Evolutionary conservation across 2,329 filamentous ascomycete species (phyloP), one percentile per base, ranked within the genome.

Genomic region (Colletotrichum tamarilloi): DNA sequence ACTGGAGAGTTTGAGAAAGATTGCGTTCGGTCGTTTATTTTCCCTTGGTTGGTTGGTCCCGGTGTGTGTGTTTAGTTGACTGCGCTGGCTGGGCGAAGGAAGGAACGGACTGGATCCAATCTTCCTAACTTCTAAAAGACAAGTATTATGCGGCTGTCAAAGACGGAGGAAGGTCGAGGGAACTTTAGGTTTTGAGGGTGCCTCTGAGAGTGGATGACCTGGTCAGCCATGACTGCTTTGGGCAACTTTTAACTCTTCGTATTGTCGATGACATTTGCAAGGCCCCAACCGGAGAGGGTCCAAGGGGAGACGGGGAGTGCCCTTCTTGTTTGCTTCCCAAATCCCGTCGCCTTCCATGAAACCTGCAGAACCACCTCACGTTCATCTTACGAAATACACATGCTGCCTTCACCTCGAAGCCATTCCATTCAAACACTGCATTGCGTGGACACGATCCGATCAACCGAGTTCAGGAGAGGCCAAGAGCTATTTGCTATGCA

Each of bases 161-260:
- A 68, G 64, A 49, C 38, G 24, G 58, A 42, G 38, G 35, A 16
- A 58, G 32, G 46, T 68, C 26, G 58, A 68, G 55, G 53, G 42
- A 64, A 53, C 55, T 60, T 73, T 53, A 73, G 56, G 55, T 66
- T 73, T 70, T 19, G 52, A 60, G 59, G 28, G 28, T 59, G 46
- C 46, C 38, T 42, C 46, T 60, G 46, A 60, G 59, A 62, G 67
- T 70, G 56, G 32, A 55, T 58, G 58, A 28, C 38, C 35, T 26
- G 32, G 55, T 60, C 46, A 69, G 56, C 60, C 46, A 56, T 70
- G 32, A 49, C 66, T 70, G 55, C 49, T 72, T 68, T 64, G 65
- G 38, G 30, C 59, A 72, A 68, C 14, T 59, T 35, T 38, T 19
- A 38, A 12, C 26, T 19, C 58, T 26, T 24, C 52, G 52, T 28